phyloP scores from a whole-genome alignment of 306 rosid genomes.

The Lagenaria siceraria region DNA sequence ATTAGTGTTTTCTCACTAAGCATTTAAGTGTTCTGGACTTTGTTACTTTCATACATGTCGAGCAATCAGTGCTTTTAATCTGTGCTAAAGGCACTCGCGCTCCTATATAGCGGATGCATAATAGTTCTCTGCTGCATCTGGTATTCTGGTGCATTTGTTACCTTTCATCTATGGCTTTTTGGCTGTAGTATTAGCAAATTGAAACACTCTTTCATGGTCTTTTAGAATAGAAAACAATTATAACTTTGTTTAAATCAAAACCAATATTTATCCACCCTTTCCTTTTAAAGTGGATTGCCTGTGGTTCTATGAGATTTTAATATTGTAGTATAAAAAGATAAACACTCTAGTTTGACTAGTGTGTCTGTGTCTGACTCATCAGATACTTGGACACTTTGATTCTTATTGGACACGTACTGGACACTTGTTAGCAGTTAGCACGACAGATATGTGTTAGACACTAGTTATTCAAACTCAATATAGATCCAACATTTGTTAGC shows the following conservation, averaged over 20 bases:
- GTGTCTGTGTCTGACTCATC: no score
- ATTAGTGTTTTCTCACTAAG: neutral
- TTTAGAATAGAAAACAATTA: neutral
- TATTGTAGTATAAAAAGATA: neutral
- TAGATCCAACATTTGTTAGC: no score
- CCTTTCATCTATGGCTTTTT: neutral
- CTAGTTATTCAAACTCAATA: no score
- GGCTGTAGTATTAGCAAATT: neutral
- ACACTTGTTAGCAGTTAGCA: no score
- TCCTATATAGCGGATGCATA: neutral
- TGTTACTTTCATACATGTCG: neutral
- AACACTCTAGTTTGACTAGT: no score
- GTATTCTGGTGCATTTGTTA: neutral
- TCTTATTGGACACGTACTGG: no score
- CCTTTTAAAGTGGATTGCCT: neutral
- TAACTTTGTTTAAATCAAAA: neutral
- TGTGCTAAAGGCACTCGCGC: neutral
- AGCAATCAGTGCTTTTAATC: neutral
- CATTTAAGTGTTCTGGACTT: neutral
- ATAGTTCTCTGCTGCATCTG: neutral
- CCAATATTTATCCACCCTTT: neutral
- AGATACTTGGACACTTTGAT: no score
- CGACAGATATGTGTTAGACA: no score
- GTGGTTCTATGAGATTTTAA: neutral
- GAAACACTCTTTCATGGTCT: neutral